phyloP scores from a whole-genome alignment of 257 asterid species.

The Forsythia suspensa region DNA sequence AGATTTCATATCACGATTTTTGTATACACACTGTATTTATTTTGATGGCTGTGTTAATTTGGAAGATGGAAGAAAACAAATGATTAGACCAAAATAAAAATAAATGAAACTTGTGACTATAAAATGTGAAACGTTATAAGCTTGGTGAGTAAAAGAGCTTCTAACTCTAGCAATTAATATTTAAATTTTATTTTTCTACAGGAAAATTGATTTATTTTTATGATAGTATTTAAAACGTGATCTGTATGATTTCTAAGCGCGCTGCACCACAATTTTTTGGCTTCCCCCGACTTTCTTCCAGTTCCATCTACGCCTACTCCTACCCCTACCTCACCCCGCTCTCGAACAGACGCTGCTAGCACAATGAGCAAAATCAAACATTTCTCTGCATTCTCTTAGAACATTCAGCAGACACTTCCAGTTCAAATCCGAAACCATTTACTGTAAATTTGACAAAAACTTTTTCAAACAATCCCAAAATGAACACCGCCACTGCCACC shows the following conservation, averaged over 20 bases:
- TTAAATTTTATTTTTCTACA: too few species aligned
- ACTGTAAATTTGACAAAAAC: neutral
- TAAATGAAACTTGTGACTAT: too few species aligned
- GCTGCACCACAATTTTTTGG: neutral
- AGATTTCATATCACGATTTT: too few species aligned
- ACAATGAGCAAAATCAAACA: constrained; percentile 32
- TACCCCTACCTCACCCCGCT: neutral
- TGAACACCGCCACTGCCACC: constrained; percentile 44
- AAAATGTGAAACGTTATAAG: too few species aligned
- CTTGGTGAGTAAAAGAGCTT: too few species aligned
- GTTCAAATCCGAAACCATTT: neutral
- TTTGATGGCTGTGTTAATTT: too few species aligned
- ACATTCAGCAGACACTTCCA: constrained; percentile 35
- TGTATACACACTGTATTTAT: too few species aligned
- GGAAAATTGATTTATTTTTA: too few species aligned
- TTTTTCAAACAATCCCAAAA: constrained; percentile 9
- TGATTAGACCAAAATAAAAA: too few species aligned
- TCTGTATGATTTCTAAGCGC: neutral
- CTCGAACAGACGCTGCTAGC: neutral
- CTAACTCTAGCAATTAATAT: too few species aligned
- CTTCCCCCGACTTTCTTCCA: neutral
- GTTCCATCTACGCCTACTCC: neutral
- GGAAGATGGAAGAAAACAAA: too few species aligned
- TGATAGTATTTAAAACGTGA: too few species aligned
- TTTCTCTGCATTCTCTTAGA: constrained; percentile 28